phyloP scores from a whole-genome alignment of 371 early-diverging fungal species.

The Mucor indicus region DNA sequence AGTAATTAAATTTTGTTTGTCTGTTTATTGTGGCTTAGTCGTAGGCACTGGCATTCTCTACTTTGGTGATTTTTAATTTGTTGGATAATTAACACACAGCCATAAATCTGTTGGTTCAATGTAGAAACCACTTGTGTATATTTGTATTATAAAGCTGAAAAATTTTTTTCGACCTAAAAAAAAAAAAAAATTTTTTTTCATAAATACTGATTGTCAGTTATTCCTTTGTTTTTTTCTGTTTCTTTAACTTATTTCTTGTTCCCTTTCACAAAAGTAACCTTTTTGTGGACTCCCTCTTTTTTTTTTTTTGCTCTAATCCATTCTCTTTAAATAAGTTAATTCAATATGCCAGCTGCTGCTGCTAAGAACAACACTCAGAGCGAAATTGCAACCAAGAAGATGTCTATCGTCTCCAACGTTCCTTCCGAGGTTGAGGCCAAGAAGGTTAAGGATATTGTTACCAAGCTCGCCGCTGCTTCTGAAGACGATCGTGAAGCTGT shows the following conservation, averaged over 20 bases:
- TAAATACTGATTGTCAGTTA: no score
- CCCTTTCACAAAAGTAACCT: constrained; percentile 5
- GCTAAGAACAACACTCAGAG: constrained; percentile 24
- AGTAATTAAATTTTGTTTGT: no score
- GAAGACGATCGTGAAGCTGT: constrained; percentile 54
- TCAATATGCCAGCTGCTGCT: constrained; percentile 10
- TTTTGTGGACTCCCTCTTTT: constrained; percentile 7
- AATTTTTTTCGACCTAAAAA: constrained; percentile 8
- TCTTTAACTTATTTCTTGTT: constrained; percentile 9
- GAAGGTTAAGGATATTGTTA: constrained; percentile 38
- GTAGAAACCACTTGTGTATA: neutral
- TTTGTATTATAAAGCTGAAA: constrained; percentile 1
- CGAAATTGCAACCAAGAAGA: constrained; percentile 39
- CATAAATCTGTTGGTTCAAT: neutral
- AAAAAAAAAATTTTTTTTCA: constrained; percentile 6
- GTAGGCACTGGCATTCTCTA: no score
- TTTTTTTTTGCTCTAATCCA: constrained; percentile 11
- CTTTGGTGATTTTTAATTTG: no score
- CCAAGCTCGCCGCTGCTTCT: constrained; percentile 51
- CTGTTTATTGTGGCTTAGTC: no score
- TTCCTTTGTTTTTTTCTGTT: neutral
- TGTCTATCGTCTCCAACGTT: constrained; percentile 21
- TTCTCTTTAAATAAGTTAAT: constrained; percentile 1
- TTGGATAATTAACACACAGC: no score
- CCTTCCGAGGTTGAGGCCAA: constrained; percentile 33